phyloP scores from a whole-genome alignment of 352 stramenopile species.

The Phytophthora tentaculata region DNA sequence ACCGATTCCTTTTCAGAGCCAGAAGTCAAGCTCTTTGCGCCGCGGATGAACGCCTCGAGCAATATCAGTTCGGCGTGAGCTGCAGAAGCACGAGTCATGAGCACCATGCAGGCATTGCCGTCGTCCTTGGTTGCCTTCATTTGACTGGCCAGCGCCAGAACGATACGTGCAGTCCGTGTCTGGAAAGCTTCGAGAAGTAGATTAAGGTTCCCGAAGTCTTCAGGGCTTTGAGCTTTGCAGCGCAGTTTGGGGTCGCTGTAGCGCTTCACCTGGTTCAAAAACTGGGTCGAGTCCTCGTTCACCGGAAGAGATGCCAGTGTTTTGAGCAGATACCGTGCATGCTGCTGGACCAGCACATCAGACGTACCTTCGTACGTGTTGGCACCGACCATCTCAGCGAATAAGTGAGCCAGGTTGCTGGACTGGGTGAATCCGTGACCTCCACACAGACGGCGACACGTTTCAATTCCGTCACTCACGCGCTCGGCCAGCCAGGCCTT shows the following conservation, averaged over 20 bases:
- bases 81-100: conserved; percentile 55
- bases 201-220: conserved; percentile 46
- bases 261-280: conserved; percentile 44
- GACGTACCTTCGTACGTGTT: conserved; percentile 75
- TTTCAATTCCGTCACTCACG: conserved; percentile 55
- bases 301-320: conserved; percentile 20
- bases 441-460: conserved; percentile 51
- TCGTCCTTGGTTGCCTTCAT: conserved; percentile 58
- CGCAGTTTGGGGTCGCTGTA: conserved; percentile 38
- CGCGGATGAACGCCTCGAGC: conserved; percentile 42
- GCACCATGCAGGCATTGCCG: conserved; percentile 57
- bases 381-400: conserved; percentile 48
- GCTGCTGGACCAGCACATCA: conserved; percentile 75
- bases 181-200: conserved; percentile 52
- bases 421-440: conserved; percentile 48
- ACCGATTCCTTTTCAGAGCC: conserved; percentile 38
- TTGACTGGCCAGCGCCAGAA: conserved; percentile 37
- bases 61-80: conserved; percentile 60
- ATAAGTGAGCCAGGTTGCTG: conserved; percentile 41
- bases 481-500: conserved; percentile 59
- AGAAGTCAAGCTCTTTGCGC: conserved; percentile 29
- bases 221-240: conserved; percentile 36
- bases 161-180: conserved; percentile 38
- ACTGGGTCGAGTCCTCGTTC: conserved; percentile 27
- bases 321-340: conserved; percentile 69